Evolutionary conservation across 164 flowering plant species (phyloP), one percentile per base, ranked within the genome.

Genomic region (Nymphaea colorata): DNA sequence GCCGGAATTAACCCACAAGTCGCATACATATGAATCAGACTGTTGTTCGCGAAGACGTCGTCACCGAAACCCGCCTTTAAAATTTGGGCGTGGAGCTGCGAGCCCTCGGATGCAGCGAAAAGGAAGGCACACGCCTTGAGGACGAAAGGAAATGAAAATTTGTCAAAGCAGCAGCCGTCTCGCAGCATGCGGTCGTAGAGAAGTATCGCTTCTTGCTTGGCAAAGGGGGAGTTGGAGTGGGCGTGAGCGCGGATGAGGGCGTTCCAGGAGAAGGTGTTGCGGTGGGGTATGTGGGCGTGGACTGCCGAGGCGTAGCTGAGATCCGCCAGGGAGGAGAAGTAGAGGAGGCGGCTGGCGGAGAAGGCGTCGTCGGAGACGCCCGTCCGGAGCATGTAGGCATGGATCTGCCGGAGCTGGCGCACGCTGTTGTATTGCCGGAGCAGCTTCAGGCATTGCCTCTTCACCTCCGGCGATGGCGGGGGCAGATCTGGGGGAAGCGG

Each of bases 261-360:
- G 80, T 90, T 90, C 82, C 85, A 85, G 63, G 79, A 70, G 77
- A 90, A 92, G 5, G 94, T 77, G 68, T 82, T 89, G 68, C 89
- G 86, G 66, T 62, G 66, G 12, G 68, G 70, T 25, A 81, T 74
- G 43, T 77, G 81, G 64, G 59, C 3, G 60, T 89, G 83, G 61
- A 89, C 78, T 47, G 78, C 79, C 43, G 68, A 67, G 2, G 88
- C 77, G 62, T 87, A 86, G 68, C 68, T 14, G 42, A 87, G 72
- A 57, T 83, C 82, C 14, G 44, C 11, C 4, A 68, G 64, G n/a
- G 86, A 77, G 3, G 84, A 70, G 71, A 77, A 81, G 63, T 80
- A 82, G 62, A 91, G 67, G 53, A 85, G 77, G 67, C 80, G 79
- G 66, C 76, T 76, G 57, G 82, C 72, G 18, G 73, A 47, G 65